Evolutionary conservation across 2,329 filamentous ascomycete genomes (phyloP), one percentile per base, ranked within the genome.

Genomic region (Cercospora janseana): DNA sequence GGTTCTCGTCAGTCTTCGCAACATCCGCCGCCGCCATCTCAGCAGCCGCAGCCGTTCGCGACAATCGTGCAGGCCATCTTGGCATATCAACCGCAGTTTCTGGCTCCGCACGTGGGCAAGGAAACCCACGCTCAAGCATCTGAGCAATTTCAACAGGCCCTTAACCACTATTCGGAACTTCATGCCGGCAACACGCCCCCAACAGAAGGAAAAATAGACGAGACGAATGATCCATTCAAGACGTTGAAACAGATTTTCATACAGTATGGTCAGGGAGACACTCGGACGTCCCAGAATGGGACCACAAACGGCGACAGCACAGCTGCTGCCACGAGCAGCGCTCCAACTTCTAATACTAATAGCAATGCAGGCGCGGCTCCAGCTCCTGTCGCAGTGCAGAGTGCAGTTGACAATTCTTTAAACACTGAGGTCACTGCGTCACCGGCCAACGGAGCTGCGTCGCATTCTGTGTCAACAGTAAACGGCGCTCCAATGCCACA

Each of bases 1-100:
- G 43, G 46, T 12, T 27, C 47, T 42, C 41, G 51, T 24, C 49
- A 28, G 18, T 42, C 44, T 12, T 48, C 38, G 8, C 52, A 56
- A 40, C 50, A 54, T 23, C 47, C 57, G 12, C 43, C 50, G 12
- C 24, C 28, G 7, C 51, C 23, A 26, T 23, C 46, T 6, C 38
- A 35, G 32, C 54, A 53, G 13, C 43, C 55, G 48, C 46, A 55
- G 16, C 52, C 51, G 26, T 63, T 62, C 53, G 48, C 55, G 16
- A 47, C 46, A 12, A 52, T 63, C 23, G 59, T 63, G 4, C 52
- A 58, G 35, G 60, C 57, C 29, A 62, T 63, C 26, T 54, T 63
- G 51, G 35, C 35, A 15, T 62, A 55, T 35, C 55, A 58, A 28
- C 42, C 52, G n/a, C 27, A 41, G 23, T 43, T 34, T 10, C 18